Evolutionary conservation across 352 stramenopile genomes (phyloP).

Genomic region (Phytophthora uliginosa): DNA sequence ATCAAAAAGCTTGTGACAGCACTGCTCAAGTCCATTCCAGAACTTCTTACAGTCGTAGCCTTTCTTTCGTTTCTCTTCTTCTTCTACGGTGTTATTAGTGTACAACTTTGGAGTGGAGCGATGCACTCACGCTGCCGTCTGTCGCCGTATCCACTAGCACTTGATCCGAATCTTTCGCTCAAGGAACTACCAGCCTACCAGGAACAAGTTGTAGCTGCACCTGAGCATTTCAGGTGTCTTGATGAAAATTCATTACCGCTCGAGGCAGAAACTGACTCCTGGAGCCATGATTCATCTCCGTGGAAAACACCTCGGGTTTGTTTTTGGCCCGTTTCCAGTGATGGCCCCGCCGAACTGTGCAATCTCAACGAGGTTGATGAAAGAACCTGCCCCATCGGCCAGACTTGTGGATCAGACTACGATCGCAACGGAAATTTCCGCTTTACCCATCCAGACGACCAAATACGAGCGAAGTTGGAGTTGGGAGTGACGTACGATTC

Average conservation of each 20-base stretch:
- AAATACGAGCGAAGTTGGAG: constrained; percentile 43
- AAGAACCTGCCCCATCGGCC: constrained; percentile 41
- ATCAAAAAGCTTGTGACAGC: constrained; percentile 74
- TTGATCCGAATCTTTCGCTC: constrained; percentile 48
- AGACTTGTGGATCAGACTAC: constrained; percentile 74
- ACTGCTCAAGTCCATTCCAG: constrained; percentile 79
- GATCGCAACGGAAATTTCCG: constrained; percentile 69
- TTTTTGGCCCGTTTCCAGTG: constrained; percentile 90
- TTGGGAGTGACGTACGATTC: constrained; percentile 56
- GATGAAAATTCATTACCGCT: constrained; percentile 12
- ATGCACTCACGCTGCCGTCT: constrained; percentile 75
- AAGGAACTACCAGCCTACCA: constrained; percentile 44
- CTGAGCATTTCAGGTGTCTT: constrained; percentile 19
- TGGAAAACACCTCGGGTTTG: constrained; percentile 75
- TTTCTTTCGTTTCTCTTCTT: constrained; percentile 90
- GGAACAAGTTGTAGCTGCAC: constrained; percentile 20
- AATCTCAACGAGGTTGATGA: constrained; percentile 44
- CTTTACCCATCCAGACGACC: constrained; percentile 59
- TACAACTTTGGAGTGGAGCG: constrained; percentile 85
- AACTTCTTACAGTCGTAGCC: constrained; percentile 81
- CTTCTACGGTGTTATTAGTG: constrained; percentile 85
- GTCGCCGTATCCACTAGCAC: constrained; percentile 69
- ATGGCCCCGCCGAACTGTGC: constrained; percentile 59
- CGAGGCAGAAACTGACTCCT: constrained; percentile 35
- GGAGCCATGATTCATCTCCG: constrained; percentile 58